phyloP scores from a whole-genome alignment of 345 rosid species.

The Citrus glauca region DNA sequence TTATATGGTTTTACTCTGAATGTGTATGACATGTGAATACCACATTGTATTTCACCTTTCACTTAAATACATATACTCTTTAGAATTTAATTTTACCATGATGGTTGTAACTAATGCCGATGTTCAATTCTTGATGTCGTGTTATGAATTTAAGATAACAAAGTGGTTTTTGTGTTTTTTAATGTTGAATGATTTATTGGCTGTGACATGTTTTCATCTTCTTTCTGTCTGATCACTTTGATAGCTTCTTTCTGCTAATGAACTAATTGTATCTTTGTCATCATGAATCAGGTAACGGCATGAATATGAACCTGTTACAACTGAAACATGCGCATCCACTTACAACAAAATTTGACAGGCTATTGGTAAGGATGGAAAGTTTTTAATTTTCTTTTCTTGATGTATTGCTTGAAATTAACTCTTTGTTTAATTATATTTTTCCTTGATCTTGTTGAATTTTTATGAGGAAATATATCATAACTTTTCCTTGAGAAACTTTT shows the following conservation, averaged over 20 bases:
- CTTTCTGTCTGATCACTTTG: not conserved
- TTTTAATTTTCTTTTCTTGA: not conserved
- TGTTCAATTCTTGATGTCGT: not conserved
- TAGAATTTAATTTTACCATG: not conserved
- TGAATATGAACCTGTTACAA: slow-evolving; percentile 33
- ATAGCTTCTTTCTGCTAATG: slow-evolving; percentile 11
- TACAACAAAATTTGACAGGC: slow-evolving; percentile 54
- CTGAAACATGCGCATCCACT: slow-evolving; percentile 50
- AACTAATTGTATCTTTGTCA: slow-evolving; percentile 10
- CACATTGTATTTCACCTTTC: not conserved
- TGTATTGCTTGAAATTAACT: not conserved
- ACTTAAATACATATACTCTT: not conserved
- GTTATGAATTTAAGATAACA: not conserved
- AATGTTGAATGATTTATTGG: slow-evolving; percentile 11
- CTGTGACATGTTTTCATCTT: slow-evolving; percentile 16
- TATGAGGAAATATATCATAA: not conserved
- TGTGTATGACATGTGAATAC: not conserved
- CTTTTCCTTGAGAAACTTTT: not conserved
- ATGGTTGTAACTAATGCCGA: not conserved
- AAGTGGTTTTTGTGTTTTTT: not conserved
- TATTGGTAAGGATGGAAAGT: slow-evolving; percentile 57
- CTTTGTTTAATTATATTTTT: not conserved
- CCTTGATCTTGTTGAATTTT: not conserved
- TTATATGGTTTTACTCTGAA: not conserved
- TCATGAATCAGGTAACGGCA: slow-evolving; percentile 32